Percentiles rank a stretch among this genome's conserved stretches.
phyloP scores from a whole-genome alignment of 306 rosid species.

The Gleditsia sinensis region DNA sequence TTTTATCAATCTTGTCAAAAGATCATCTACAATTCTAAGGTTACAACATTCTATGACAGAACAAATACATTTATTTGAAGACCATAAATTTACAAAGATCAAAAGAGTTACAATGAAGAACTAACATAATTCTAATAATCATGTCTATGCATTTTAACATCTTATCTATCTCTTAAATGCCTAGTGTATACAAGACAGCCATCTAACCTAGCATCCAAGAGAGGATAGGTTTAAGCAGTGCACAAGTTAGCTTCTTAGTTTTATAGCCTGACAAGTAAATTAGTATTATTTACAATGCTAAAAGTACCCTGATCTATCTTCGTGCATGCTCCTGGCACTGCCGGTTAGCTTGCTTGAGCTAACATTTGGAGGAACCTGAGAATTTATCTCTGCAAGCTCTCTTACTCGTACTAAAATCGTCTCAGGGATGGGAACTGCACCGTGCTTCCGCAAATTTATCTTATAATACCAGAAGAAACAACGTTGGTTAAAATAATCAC shows the following conservation, averaged over 20 bases:
- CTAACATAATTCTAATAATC: background rate
- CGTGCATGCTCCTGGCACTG: constrained; percentile 45
- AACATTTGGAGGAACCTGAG: constrained; percentile 62
- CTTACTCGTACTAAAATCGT: constrained; percentile 70
- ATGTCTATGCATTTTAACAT: constrained; percentile 23
- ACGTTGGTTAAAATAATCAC: background rate
- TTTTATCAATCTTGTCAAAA: no score
- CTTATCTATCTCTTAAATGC: constrained; percentile 31
- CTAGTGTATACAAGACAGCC: constrained; percentile 28
- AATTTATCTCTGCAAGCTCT: constrained; percentile 84
- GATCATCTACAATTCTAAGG: no score
- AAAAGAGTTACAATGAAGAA: background rate
- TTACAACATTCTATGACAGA: no score
- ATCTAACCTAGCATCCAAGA: constrained; percentile 39
- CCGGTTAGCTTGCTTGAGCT: constrained; percentile 53
- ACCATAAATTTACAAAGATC: background rate
- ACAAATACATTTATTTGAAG: background rate
- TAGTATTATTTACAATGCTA: constrained; percentile 61
- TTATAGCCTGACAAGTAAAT: constrained; percentile 34
- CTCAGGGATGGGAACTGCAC: constrained; percentile 72
- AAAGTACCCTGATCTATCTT: constrained; percentile 59
- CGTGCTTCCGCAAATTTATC: constrained; percentile 79
- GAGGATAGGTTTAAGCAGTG: constrained; percentile 25
- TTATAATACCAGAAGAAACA: constrained; percentile 28
- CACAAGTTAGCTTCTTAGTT: constrained; percentile 38